Evolutionary conservation across 306 rosid species (phyloP), one percentile per base, ranked within the genome.

Genomic region (Hippophae gyantsensis): DNA sequence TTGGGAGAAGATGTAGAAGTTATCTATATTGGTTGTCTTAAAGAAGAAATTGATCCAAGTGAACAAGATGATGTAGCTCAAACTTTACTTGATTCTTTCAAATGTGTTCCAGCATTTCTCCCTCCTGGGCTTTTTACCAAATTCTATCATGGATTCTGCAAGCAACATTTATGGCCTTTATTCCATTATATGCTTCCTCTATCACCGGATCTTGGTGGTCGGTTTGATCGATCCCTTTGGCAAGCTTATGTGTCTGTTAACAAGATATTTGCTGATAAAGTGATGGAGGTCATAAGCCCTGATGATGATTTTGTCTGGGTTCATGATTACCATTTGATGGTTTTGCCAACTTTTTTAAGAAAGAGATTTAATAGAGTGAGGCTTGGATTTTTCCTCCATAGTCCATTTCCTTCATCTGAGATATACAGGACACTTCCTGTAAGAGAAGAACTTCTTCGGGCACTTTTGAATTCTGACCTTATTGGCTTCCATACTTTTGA

Each of bases 111-210:
- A 0, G 84, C 96, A 6, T 88, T 88, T 58, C 76, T 88, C 56
- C 86, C 90, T 46, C 80, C 88, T 2, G 90, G 79, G n/a, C 90
- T 85, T 53, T 88, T 85, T 58, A 85, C 53, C 58, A 89, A 85
- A 70, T 89, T 89, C 84, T 89, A 89, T 65, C 96, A 83, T 69
- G 96, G 94, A 43, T 89, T 89, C 76, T 89, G 96, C 71, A 89
- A 89, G 57, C 96, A 89, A 58, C 86, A 89, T 57, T 64, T 89
- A 4, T 85, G 96, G 96, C 94, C 96, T 56, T 64, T 89, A 52
- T 89, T 89, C 78, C 96, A 89, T 67, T 89, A 89, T 78, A 85
- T 89, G 96, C 94, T 85, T 71, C 96, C 96, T 7, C 60, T 89
- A 6, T 85, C 90, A 7, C 90, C 94, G 6, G 90, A 85, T 73